These are phyloP conservation scores for Penicillium flavigenum DNA, from an alignment of 495 filamentous ascomycete species.

Conservation along the genomic window DNA sequence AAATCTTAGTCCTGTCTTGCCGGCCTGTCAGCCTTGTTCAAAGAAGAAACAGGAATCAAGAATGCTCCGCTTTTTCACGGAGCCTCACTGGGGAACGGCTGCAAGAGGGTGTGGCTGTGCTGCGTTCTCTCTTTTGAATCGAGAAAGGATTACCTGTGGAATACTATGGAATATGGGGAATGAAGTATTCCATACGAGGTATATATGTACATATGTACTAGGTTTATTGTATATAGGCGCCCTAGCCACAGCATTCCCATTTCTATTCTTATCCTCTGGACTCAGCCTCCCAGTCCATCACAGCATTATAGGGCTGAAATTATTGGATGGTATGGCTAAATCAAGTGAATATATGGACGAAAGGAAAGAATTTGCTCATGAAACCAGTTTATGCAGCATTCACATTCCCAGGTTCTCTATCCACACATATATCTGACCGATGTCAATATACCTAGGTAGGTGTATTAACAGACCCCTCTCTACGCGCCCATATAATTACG, in stretches of 20 bases:
- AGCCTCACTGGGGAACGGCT: neutral
- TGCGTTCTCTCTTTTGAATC: neutral
- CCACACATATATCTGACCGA: no score
- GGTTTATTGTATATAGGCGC: neutral
- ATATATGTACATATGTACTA: neutral
- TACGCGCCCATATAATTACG: no score
- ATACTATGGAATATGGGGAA: no score
- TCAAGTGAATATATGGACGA: no score
- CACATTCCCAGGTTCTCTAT: no score
- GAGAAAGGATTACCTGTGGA: no score
- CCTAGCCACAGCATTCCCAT: neutral
- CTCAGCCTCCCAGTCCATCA: neutral
- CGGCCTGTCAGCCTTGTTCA: slow-evolving; percentile 7
- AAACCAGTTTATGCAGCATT: no score
- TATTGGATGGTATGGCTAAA: neutral
- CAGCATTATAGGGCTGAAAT: neutral
- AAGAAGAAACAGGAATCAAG: neutral
- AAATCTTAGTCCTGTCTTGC: no score
- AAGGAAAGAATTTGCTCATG: no score
- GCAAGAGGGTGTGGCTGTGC: neutral
- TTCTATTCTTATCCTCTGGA: neutral
- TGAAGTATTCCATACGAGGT: no score
- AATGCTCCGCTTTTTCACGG: neutral
- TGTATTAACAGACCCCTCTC: no score
- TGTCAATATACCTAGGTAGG: no score